Base-by-base conservation (phyloP, 371 early-diverging fungal genomes). In the Catenaria anguillulae region DNA sequence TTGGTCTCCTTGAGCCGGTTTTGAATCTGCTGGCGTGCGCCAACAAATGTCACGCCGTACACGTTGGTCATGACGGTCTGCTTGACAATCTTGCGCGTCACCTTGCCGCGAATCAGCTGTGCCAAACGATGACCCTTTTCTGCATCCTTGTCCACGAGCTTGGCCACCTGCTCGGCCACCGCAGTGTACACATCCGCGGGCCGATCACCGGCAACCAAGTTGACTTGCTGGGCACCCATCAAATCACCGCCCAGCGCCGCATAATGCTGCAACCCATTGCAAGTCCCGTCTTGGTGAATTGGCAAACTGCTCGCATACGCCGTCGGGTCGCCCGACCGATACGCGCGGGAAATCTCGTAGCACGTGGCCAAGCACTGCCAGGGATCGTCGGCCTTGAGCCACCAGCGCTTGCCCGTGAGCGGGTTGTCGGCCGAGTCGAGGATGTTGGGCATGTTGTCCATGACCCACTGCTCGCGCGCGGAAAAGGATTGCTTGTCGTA, bases 1-100 rank as follows among this genome's bases (percentile, higher is more conserved):
- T 74, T 76, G n/a, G 78, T 70, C 63, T 90, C 90, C 58, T 77
- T 78, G 62, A 97, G 77, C 40, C 94, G 82, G 54, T 79, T 84
- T 33, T 76, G 76, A 65, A 97, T 92, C 73, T 97, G 97, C 19
- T 79, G 77, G 52, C 86, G 78, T 17, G 98, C 98, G 46, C 98
- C 98, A 36, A 93, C 75, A 65, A 92, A 86, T 4, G 98, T 97
- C 42, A 98, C 97, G 61, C 98, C 98, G 60, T 98, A 98, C 15
- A 95, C 94, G 70, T 91, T 93, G 42, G 98, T 98, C 98, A 98
- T 98, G 60, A 98, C 97, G 0, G 97, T 94, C 68, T 98, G 97
- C 75, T 98, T 98, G 15, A 98, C 93, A 17, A 96, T 82, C 75
- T 95, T 94, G 63, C 98, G 88, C 45, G 81, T 86, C 48, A 97